Conservation (phyloP, 2,329 filamentous ascomycete species). For the Pseudogymnoascus sp. region DNA sequence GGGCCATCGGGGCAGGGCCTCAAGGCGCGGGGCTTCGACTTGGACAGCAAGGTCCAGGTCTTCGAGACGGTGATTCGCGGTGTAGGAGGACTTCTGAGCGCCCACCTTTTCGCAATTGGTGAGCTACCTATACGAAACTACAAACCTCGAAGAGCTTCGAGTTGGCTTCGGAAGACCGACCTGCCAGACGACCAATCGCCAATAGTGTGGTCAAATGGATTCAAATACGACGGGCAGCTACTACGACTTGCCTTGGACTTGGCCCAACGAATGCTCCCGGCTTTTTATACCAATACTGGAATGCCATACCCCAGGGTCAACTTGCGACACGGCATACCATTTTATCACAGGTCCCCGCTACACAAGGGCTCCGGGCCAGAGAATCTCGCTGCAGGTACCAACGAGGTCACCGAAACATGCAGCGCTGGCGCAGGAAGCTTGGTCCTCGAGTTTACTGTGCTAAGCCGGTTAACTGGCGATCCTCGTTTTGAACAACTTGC, state of each 20-base stretch:
- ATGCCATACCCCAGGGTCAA: slow-evolving; percentile 95
- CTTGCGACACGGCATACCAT: slow-evolving; percentile 80
- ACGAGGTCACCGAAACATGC: slow-evolving; percentile 89
- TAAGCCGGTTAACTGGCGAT: slow-evolving; percentile 83
- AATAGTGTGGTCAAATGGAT: slow-evolving; percentile 67
- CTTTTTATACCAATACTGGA: slow-evolving; percentile 84
- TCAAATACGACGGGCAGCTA: slow-evolving; percentile 83
- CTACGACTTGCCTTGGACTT: slow-evolving; percentile 84
- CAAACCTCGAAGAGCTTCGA: slow-evolving; percentile 35
- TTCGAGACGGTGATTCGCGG: slow-evolving; percentile 97
- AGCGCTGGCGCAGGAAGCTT: slow-evolving; percentile 94
- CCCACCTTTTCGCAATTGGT: slow-evolving; percentile 86
- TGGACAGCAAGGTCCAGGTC: slow-evolving; percentile 97
- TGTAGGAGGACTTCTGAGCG: slow-evolving; percentile 81
- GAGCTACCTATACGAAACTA: slow-evolving; percentile 84
- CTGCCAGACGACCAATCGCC: slow-evolving; percentile 40
- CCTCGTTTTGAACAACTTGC: slow-evolving; percentile 79
- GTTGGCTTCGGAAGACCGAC: slow-evolving; percentile 21
- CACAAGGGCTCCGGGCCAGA: slow-evolving; percentile 48
- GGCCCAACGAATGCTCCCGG: slow-evolving; percentile 74
- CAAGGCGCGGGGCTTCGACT: slow-evolving; percentile 74
- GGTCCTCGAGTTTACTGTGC: slow-evolving; percentile 83
- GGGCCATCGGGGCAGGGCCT: slow-evolving; percentile 62
- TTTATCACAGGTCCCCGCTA: slow-evolving; percentile 79
- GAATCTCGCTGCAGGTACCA: slow-evolving; percentile 26